phyloP scores from a whole-genome alignment of 352 stramenopile species.

The Halophytophthora batemanensis region DNA sequence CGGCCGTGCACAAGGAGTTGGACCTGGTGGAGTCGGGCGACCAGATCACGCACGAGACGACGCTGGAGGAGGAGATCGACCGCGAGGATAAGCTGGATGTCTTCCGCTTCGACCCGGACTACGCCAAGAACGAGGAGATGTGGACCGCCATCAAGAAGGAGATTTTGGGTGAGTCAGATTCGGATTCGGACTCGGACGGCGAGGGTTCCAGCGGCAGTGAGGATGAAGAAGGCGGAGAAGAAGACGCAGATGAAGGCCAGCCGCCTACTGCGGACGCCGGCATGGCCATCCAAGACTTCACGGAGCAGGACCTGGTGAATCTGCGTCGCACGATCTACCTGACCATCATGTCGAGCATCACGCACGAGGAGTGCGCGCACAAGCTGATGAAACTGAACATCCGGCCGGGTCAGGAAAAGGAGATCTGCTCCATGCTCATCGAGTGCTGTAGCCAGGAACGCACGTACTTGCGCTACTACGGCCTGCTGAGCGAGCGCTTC shows the following conservation, averaged over 20 bases:
- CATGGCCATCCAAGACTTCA: constrained; percentile 94
- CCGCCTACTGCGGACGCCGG: constrained; percentile 18
- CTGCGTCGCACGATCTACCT: constrained; percentile 98
- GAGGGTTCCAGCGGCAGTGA: constrained; percentile 39
- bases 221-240: constrained; percentile 41
- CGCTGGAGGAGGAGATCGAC: constrained; percentile 96
- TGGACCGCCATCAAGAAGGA: constrained; percentile 96
- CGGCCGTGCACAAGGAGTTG: constrained; percentile 91
- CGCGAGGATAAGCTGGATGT: constrained; percentile 95
- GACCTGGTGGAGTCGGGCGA: constrained; percentile 98
- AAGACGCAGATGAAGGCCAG: constrained; percentile 21
- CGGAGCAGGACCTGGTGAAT: constrained; percentile 97
- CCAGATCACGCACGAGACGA: constrained; percentile 98
- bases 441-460: constrained; percentile 98
- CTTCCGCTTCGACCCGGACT: constrained; percentile 95
- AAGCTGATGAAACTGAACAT: constrained; percentile 99
- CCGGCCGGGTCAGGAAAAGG: constrained; percentile 92
- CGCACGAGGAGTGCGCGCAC: constrained; percentile 98
- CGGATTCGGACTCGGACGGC: constrained; percentile 58
- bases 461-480: constrained; percentile 97
- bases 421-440: constrained; percentile 99
- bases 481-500: constrained; percentile 95
- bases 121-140: constrained; percentile 95
- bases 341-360: constrained; percentile 99
- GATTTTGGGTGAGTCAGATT: constrained; percentile 94